Evolutionary conservation across 2,329 filamentous ascomycete genomes (phyloP), one percentile per base, ranked within the genome.

Genomic region (Keithomyces neogunnii): DNA sequence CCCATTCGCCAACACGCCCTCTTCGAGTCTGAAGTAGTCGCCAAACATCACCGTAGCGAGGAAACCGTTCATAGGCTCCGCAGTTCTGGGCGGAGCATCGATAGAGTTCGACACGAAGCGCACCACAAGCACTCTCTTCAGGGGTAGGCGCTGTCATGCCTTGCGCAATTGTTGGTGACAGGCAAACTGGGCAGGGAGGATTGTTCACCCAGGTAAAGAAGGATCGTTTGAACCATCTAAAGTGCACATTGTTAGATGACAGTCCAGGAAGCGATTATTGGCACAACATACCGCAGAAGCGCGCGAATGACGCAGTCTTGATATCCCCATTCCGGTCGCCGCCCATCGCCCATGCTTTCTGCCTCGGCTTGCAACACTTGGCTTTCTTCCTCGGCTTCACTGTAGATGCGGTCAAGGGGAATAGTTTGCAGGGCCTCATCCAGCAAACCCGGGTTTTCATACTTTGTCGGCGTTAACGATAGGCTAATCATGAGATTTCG

Each of bases 191-290:
- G 69, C 93, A 97, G 19, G 86, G 79, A 1, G 93, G 93, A 69
- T 96, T 96, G 73, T 96, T 95, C 62, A 97, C 89, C 85, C 91
- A 99, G 54, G 86, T 84, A 71, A 97, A 97, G 73, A 97, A 97
- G 6, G 87, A 86, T 57, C 86, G 81, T 73, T 93, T 95, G 74
- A 96, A 99, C 93, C 93, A 97, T 58, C 70, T 66, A 35, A 44
- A 43, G 32, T 36, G 7, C 9, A 29, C 32, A 45, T 47, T 40
- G 57, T 68, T 55, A 61, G 59, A 48, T 48, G 19, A 29, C 28
- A 11, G 28, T n/a, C 3, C 40, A 9, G 5, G 29, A 47, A 42
- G 36, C 28, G 6, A 36, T 32, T 3, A 26, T 19, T 19, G 19
- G 19, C 40, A 46, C 32, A 53, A 72, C 82, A 60, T 74, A 90